A percentile compares a stretch with the other conserved stretches of the same genome.
Evolutionary conservation across 495 filamentous ascomycete species (phyloP).

Genomic region (Penicillium canescens): DNA sequence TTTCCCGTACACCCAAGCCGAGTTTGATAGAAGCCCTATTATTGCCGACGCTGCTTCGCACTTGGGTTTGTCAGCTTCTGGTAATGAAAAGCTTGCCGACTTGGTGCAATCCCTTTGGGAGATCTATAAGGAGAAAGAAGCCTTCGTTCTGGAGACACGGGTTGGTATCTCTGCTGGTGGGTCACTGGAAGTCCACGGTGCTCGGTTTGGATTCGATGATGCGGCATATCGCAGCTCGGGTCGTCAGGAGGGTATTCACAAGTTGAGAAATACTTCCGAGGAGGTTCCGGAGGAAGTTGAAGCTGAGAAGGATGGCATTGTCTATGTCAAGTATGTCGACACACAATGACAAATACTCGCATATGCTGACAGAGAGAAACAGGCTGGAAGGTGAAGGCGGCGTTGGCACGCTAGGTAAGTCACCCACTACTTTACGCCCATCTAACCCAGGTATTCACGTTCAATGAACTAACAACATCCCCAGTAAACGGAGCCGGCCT

Average conservation of each 20-base stretch:
- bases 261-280: conserved; percentile 48
- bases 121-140: conserved; percentile 70
- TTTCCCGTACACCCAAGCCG: conserved; percentile 53
- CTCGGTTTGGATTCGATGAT: conserved; percentile 73
- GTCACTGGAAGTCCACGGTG: conserved; percentile 47
- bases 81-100: conserved; percentile 41
- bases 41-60: conserved; percentile 48
- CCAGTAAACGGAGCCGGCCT: conserved; percentile 84
- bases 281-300: conserved; percentile 61
- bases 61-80: conserved; percentile 48
- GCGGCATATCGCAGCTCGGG: conserved; percentile 66
- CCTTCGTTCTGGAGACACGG: conserved; percentile 57
- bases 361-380: conserved; percentile 8
- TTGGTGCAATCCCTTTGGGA: conserved; percentile 56
- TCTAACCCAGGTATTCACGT: background rate
- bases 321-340: conserved; percentile 59
- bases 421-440: background rate
- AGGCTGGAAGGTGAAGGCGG: conserved; percentile 51
- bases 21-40: conserved; percentile 30
- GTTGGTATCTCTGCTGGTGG: conserved; percentile 41
- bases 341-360: background rate
- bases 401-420: conserved; percentile 65
- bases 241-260: conserved; percentile 66
- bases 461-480: background rate
- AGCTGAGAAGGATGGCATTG: conserved; percentile 71